These are phyloP conservation scores for Albophoma yamanashiensis DNA, from an alignment of 2,329 filamentous ascomycete genomes.

Conservation along the genomic window DNA sequence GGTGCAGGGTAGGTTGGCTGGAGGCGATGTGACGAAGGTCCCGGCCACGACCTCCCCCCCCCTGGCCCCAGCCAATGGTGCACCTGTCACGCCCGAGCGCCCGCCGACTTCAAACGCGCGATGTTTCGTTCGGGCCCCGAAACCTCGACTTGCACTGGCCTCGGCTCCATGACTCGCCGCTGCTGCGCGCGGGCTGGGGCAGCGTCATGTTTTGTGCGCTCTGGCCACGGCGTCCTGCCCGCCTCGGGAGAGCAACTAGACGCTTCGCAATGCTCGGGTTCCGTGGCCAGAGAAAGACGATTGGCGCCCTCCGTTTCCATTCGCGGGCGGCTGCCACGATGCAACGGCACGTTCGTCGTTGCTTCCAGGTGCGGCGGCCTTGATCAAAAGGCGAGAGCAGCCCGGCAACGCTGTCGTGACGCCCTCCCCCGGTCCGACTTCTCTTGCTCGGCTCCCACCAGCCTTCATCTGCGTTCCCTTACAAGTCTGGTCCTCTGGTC, in stretches of 20 bases:
- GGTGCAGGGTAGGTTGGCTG: background rate
- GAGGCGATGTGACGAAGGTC: background rate
- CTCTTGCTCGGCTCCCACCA: background rate
- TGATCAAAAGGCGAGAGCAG: background rate
- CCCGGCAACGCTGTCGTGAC: background rate
- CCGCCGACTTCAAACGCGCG: background rate
- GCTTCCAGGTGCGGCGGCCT: background rate
- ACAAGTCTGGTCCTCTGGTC: background rate
- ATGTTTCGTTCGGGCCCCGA: background rate
- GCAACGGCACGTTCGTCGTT: background rate
- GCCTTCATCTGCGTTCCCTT: background rate
- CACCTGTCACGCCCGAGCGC: background rate
- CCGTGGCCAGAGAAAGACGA: background rate
- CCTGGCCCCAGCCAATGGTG: background rate
- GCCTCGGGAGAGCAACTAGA: background rate
- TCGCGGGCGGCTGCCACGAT: background rate
- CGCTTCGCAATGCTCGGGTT: background rate
- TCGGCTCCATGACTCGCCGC: background rate
- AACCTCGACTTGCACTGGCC: background rate
- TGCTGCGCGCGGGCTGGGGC: background rate
- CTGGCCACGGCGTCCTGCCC: background rate
- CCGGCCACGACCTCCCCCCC: background rate
- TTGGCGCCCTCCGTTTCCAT: background rate
- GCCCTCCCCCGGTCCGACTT: background rate
- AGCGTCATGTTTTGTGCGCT: background rate